A percentile compares a stretch with the other conserved stretches of the same genome.
Conservation (phyloP, 1,139 yeast genomes). For the Kluyveromyces sp. region DNA sequence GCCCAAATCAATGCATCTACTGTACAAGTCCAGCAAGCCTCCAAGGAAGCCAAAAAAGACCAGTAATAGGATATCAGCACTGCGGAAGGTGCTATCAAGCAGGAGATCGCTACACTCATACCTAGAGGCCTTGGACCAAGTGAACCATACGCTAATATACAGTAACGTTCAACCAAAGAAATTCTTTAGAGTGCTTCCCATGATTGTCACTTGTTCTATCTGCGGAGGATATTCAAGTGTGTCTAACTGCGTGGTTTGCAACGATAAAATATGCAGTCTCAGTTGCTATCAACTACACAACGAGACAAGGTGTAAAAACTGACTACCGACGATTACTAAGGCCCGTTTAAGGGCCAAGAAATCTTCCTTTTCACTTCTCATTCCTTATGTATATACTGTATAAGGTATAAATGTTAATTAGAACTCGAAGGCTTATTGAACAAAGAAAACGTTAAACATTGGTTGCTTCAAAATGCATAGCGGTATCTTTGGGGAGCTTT, state of each 20-base stretch:
- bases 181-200: slow-evolving; percentile 29
- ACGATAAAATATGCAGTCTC: slow-evolving; percentile 29
- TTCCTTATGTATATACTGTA: neutral
- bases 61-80: slow-evolving; percentile 27
- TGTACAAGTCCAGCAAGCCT: slow-evolving; percentile 31
- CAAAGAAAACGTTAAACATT: too few species aligned
- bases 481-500: too few species aligned
- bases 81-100: slow-evolving; percentile 27
- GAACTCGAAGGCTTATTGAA: too few species aligned
- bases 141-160: slow-evolving; percentile 27
- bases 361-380: neutral
- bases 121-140: slow-evolving; percentile 29
- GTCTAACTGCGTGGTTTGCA: slow-evolving; percentile 31
- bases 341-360: too few species aligned
- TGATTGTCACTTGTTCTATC: slow-evolving; percentile 30
- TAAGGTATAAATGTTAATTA: neutral
- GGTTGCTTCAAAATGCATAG: too few species aligned
- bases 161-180: slow-evolving; percentile 30
- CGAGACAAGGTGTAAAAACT: slow-evolving; percentile 28
- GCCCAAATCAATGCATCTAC: slow-evolving; percentile 24
- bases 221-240: slow-evolving; percentile 31
- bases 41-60: slow-evolving; percentile 27
- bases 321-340: too few species aligned
- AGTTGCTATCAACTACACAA: slow-evolving; percentile 29
- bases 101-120: slow-evolving; percentile 29